These are phyloP conservation scores for Blastobotrys muscicola DNA, from an alignment of 805 yeast species.

Conservation along the genomic window DNA sequence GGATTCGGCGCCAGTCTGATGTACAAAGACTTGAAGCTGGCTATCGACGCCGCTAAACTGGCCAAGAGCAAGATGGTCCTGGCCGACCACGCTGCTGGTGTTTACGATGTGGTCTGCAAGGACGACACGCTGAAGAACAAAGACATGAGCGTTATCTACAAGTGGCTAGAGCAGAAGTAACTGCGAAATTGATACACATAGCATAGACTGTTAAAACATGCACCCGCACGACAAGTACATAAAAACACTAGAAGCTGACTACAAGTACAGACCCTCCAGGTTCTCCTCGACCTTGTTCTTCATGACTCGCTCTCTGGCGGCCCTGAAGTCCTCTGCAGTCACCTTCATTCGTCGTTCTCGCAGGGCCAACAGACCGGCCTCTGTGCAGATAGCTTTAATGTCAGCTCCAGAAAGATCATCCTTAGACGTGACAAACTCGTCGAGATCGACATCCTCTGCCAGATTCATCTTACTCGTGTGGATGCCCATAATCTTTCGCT, in stretches of 20 bases:
- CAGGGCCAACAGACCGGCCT: slow-evolving; percentile 90
- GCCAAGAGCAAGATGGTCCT: slow-evolving; percentile 17
- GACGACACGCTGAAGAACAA: slow-evolving; percentile 11
- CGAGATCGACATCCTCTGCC: slow-evolving; percentile 78
- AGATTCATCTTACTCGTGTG: slow-evolving; percentile 92
- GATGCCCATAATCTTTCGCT: slow-evolving; percentile 83
- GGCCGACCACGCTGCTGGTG: slow-evolving; percentile 17
- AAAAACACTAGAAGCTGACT: slow-evolving; percentile 9
- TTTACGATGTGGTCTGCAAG: slow-evolving; percentile 17
- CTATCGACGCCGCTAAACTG: slow-evolving; percentile 22
- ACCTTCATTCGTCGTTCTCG: slow-evolving; percentile 98
- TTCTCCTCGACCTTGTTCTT: slow-evolving; percentile 96
- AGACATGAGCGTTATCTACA: slow-evolving; percentile 24
- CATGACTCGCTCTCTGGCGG: slow-evolving; percentile 89
- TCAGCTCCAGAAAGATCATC: slow-evolving; percentile 97
- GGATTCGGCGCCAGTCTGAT: slow-evolving; percentile 34
- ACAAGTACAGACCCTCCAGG: slow-evolving; percentile 84
- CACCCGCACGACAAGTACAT: too few species aligned
- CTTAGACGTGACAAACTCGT: slow-evolving; percentile 79
- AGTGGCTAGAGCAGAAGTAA: slow-evolving; percentile 15
- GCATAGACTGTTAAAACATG: not conserved
- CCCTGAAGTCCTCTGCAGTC: slow-evolving; percentile 83
- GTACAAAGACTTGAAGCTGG: slow-evolving; percentile 34
- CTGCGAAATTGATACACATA: not conserved
- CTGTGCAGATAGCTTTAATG: slow-evolving; percentile 95